phyloP scores from a whole-genome alignment of 768 basidiomycete species.

The Lactifluus volemus region DNA sequence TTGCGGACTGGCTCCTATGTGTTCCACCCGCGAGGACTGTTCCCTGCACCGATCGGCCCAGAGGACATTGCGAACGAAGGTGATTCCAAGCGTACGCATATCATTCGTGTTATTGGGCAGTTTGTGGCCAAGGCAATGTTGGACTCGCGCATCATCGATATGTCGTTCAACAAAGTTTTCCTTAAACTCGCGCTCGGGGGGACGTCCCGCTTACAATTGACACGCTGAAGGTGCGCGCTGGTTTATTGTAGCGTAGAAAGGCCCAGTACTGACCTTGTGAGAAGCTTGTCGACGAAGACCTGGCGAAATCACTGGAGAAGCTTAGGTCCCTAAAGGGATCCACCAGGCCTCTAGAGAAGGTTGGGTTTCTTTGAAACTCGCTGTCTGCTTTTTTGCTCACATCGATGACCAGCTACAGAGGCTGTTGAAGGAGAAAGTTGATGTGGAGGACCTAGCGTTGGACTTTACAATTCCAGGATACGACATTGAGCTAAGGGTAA shows the following conservation, averaged over 20 bases:
- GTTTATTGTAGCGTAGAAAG: background rate
- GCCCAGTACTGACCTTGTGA: background rate
- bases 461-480: constrained; percentile 98
- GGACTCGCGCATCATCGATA: constrained; percentile 94
- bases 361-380: background rate
- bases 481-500: constrained; percentile 80
- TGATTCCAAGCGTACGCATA: constrained; percentile 74
- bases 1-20: constrained; percentile 61
- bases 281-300: constrained; percentile 74
- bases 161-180: constrained; percentile 94
- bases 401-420: constrained; percentile 9
- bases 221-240: constrained; percentile 58
- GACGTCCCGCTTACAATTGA: constrained; percentile 76
- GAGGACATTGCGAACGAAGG: constrained; percentile 65
- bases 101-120: constrained; percentile 87
- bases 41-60: constrained; percentile 71
- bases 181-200: constrained; percentile 79
- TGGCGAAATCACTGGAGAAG: constrained; percentile 80
- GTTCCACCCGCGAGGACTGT: constrained; percentile 76
- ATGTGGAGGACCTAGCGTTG: constrained; percentile 79
- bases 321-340: constrained; percentile 57
- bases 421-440: constrained; percentile 49
- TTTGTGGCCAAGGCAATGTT: constrained; percentile 96
- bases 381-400: background rate
- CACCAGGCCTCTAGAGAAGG: constrained; percentile 32